These are phyloP conservation scores for Ceratocystis variospora DNA, from an alignment of 2,329 filamentous ascomycete species.

Conservation along the genomic window DNA sequence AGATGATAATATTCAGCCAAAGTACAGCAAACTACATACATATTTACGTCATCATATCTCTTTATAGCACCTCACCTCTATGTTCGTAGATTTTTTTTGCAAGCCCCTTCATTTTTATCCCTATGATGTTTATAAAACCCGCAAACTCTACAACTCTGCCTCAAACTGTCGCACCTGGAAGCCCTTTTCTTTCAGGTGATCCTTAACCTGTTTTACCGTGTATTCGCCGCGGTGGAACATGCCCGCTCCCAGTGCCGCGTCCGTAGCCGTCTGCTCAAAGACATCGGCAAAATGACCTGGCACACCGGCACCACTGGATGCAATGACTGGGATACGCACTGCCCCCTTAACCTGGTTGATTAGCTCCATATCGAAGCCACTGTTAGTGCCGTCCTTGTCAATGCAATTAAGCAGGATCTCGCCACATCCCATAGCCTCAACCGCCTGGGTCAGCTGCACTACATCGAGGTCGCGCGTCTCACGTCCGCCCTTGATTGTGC, in stretches of 20 bases:
- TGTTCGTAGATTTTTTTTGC: neutral
- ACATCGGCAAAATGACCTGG: conserved; percentile 84
- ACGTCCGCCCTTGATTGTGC: conserved; percentile 88
- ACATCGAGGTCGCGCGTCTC: conserved; percentile 93
- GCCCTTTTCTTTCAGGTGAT: conserved; percentile 56
- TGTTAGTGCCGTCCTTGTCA: conserved; percentile 89
- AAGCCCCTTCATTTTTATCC: neutral
- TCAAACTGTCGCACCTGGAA: conserved; percentile 72
- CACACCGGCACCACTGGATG: conserved; percentile 79
- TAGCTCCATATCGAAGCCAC: conserved; percentile 85
- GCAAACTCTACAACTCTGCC: conserved; percentile 29
- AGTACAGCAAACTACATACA: too few species aligned
- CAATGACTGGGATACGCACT: conserved; percentile 85
- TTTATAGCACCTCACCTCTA: too few species aligned
- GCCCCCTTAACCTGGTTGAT: conserved; percentile 77
- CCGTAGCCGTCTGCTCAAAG: conserved; percentile 70
- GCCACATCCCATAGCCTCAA: conserved; percentile 89
- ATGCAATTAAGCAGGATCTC: conserved; percentile 97
- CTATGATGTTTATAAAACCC: neutral
- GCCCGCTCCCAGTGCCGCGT: conserved; percentile 86
- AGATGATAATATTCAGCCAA: too few species aligned
- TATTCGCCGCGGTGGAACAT: conserved; percentile 98
- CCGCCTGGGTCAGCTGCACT: conserved; percentile 70
- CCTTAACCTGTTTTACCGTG: conserved; percentile 87
- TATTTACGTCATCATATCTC: too few species aligned